Evolutionary conservation across 2,329 filamentous ascomycete genomes (phyloP), one percentile per base, ranked within the genome.

Genomic region (Colletotrichum sp.): DNA sequence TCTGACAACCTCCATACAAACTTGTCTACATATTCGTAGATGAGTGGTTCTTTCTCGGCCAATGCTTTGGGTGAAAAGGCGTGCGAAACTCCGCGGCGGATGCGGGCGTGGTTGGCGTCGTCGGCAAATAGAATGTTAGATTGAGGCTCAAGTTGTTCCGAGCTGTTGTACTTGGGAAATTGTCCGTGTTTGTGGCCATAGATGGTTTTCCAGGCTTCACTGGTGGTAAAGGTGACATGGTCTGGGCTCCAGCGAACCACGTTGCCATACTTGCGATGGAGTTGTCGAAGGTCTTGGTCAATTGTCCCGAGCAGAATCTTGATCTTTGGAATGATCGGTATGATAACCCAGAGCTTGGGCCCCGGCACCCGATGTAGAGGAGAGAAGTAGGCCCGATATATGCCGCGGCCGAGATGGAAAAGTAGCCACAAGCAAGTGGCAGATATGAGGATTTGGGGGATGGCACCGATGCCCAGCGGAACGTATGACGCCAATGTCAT

Each of bases 191-290:
- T 48, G 26, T 71, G 36, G 18, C 61, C 69, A 18, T 71, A 60
- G 32, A 88, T 86, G 43, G 87, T 84, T 77, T 84, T 83, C 82
- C 84, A 86, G 2, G 78, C 78, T 3, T 81, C 66, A 5, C 80
- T 79, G 16, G 81, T 79, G 43, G 81, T 84, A 77, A 87, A 89
- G 2, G 86, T 84, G 4, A 89, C 81, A 76, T 89, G 86, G 69
- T 87, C 82, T 2, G 88, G 87, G 5, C 83, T 83, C 48, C 88
- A 79, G 15, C 88, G 85, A 10, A 89, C 86, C 2, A 89, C 82
- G 4, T 82, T 81, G 13, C 88, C 87, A 74, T 87, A 87, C 38
- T 80, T 77, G 7, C 81, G 76, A 78, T 87, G 85, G 24, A 87
- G 79, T 5, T 75, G 74, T 21, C 79, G 78, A 43, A 83, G 69